phyloP scores from a whole-genome alignment of 768 basidiomycete genomes.

The Amylocystis lapponica region DNA sequence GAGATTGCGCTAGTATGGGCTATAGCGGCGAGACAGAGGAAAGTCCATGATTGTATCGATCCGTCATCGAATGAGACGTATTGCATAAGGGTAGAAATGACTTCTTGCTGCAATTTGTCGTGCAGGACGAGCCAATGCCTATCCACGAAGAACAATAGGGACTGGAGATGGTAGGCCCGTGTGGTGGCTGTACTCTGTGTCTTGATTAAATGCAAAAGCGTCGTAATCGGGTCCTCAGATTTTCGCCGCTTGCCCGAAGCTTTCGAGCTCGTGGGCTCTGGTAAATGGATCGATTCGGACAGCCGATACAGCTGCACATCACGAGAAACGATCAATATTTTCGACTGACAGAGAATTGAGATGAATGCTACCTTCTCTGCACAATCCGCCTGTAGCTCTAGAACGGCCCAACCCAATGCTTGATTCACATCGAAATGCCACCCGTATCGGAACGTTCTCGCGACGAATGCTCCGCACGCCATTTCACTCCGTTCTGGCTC shows the following conservation, averaged over 20 bases:
- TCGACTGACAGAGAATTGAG: background rate
- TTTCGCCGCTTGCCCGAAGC: constrained; percentile 45
- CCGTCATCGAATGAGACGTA: constrained; percentile 62
- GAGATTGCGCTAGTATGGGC: constrained; percentile 39
- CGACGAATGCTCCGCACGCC: constrained; percentile 42
- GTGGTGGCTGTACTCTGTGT: constrained; percentile 26
- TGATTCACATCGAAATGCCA: constrained; percentile 64
- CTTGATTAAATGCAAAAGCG: constrained; percentile 48
- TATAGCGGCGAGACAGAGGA: constrained; percentile 73
- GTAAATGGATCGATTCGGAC: constrained; percentile 48
- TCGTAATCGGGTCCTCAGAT: constrained; percentile 53
- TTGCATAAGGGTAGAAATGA: constrained; percentile 51
- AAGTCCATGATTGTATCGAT: constrained; percentile 75
- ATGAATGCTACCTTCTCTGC: constrained; percentile 48
- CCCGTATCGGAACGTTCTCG: constrained; percentile 66
- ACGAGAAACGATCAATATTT: constrained; percentile 2
- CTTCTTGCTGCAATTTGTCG: constrained; percentile 45
- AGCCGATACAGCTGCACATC: constrained; percentile 51
- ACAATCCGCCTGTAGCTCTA: constrained; percentile 80
- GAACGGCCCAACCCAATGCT: constrained; percentile 71
- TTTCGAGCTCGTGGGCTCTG: constrained; percentile 26
- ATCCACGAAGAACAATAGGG: constrained; percentile 80
- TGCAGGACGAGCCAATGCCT: constrained; percentile 69
- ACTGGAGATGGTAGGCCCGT: constrained; percentile 57
- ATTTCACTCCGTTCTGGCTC: constrained; percentile 13